phyloP scores from a whole-genome alignment of 768 basidiomycete species.

The Strobilomyces echinocephalus region DNA sequence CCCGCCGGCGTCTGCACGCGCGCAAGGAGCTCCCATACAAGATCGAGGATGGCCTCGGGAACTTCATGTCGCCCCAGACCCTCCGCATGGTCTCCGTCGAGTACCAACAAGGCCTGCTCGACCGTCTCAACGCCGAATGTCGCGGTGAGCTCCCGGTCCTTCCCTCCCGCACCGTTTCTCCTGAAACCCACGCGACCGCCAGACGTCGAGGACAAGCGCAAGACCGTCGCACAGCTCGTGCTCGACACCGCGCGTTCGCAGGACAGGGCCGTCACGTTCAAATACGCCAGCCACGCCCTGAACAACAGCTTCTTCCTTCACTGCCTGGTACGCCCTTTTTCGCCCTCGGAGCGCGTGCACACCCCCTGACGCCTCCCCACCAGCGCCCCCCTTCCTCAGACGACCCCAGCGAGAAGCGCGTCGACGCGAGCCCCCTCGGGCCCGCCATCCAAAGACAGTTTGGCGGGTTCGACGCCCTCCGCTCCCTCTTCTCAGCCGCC shows the following conservation, averaged over 20 bases:
- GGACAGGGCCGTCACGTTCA: conserved; percentile 68
- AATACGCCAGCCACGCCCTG: conserved; percentile 85
- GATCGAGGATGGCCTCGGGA: conserved; percentile 66
- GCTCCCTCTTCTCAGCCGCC: conserved; percentile 72
- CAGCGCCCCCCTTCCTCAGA: conserved; percentile 33
- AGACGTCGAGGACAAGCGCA: conserved; percentile 55
- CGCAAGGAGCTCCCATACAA: conserved; percentile 58
- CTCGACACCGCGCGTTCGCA: conserved; percentile 58
- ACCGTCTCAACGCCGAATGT: conserved; percentile 71
- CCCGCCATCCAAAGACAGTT: conserved; percentile 39
- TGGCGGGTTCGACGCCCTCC: conserved; percentile 61
- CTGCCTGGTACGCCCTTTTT: conserved; percentile 57
- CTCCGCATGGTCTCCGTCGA: conserved; percentile 71
- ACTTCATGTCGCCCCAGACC: conserved; percentile 72
- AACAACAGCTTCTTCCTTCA: conserved; percentile 96
- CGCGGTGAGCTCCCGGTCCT: conserved; percentile 47
- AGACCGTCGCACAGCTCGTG: conserved; percentile 67
- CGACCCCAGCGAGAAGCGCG: conserved; percentile 15
- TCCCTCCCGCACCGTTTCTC: not conserved
- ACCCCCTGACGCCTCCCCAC: not conserved
- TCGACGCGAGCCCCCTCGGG: conserved; percentile 17
- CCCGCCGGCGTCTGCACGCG: conserved; percentile 43
- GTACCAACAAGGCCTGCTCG: conserved; percentile 80
- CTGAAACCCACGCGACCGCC: not conserved
- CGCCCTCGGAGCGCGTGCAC: not conserved